These are phyloP conservation scores for Coprinopsis sp. DNA, from an alignment of 768 basidiomycete genomes.

Conservation along the genomic window DNA sequence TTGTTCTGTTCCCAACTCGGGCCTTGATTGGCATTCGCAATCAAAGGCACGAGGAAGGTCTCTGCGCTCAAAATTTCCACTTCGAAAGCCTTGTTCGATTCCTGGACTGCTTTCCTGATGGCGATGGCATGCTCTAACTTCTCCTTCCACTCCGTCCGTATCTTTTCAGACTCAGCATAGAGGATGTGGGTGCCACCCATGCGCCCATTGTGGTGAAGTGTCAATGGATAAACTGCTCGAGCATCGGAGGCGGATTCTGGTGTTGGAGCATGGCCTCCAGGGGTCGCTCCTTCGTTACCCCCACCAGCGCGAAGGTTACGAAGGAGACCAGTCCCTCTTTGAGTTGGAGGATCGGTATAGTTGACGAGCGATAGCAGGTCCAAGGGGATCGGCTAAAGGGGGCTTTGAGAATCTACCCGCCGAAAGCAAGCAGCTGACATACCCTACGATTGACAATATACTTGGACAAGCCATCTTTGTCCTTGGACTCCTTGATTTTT, in stretches of 20 bases:
- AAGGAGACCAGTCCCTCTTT: constrained; percentile 69
- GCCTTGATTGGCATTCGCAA: constrained; percentile 40
- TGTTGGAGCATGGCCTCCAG: constrained; percentile 19
- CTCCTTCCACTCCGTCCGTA: constrained; percentile 81
- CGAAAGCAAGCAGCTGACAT: constrained; percentile 22
- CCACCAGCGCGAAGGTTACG: constrained; percentile 49
- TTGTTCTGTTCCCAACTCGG: constrained; percentile 74
- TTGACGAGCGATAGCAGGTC: constrained; percentile 83
- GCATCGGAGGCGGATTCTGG: constrained; percentile 53
- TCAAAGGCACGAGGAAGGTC: constrained; percentile 77
- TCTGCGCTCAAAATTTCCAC: constrained; percentile 85
- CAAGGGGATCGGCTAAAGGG: constrained; percentile 78
- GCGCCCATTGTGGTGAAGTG: constrained; percentile 83
- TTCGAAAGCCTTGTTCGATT: constrained; percentile 93
- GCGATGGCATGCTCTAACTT: constrained; percentile 88
- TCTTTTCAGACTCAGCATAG: constrained; percentile 77
- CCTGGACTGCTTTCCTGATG: constrained; percentile 80
- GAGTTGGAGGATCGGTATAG: constrained; percentile 75
- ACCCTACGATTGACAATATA: constrained; percentile 82
- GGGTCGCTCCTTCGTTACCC: constrained; percentile 21
- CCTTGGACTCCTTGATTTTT: constrained; percentile 53
- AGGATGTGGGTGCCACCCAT: constrained; percentile 83
- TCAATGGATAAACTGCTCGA: constrained; percentile 80
- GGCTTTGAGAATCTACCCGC: background rate
- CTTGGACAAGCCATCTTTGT: constrained; percentile 68